phyloP scores from a whole-genome alignment of 1,284 basidiomycete species.

The Malassezia restricta region DNA sequence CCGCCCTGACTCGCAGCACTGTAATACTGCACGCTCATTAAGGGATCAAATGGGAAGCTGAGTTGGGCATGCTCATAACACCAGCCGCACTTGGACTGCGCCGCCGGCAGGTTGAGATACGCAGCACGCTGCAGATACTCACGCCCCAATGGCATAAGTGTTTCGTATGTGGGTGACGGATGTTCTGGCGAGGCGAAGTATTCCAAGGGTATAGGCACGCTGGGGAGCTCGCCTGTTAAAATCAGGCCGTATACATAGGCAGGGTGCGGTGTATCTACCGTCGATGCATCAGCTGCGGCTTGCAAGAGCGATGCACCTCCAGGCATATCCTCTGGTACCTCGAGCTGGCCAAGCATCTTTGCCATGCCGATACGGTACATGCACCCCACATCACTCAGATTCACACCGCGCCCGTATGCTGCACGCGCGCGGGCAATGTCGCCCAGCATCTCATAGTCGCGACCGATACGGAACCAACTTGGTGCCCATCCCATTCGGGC shows the following conservation, averaged over 20 bases:
- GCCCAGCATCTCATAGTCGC: conserved; percentile 78
- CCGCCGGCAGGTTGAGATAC: conserved; percentile 70
- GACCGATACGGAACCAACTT: conserved; percentile 71
- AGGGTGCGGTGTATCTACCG: conserved; percentile 67
- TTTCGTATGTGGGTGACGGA: conserved; percentile 27
- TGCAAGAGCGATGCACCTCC: conserved; percentile 62
- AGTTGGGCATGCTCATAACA: conserved; percentile 80
- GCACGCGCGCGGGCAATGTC: conserved; percentile 60
- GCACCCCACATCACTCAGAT: conserved; percentile 60
- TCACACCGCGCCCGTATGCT: conserved; percentile 68
- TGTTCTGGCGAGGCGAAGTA: conserved; percentile 26
- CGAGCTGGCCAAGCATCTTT: conserved; percentile 72
- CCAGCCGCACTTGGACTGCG: conserved; percentile 78
- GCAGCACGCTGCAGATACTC: conserved; percentile 62
- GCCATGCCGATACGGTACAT: conserved; percentile 69
- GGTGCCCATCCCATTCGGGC: conserved; percentile 38
- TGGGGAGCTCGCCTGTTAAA: conserved; percentile 54
- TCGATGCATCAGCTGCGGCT: conserved; percentile 63
- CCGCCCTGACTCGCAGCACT: conserved; percentile 55
- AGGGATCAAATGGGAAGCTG: conserved; percentile 73
- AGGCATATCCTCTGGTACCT: conserved; percentile 53
- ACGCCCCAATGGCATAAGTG: conserved; percentile 23
- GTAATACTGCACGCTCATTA: conserved; percentile 85
- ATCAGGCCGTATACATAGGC: conserved; percentile 69
- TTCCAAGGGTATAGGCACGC: conserved; percentile 25